These are phyloP conservation scores for Lepiota venenata DNA, from an alignment of 768 basidiomycete genomes.

Conservation along the genomic window DNA sequence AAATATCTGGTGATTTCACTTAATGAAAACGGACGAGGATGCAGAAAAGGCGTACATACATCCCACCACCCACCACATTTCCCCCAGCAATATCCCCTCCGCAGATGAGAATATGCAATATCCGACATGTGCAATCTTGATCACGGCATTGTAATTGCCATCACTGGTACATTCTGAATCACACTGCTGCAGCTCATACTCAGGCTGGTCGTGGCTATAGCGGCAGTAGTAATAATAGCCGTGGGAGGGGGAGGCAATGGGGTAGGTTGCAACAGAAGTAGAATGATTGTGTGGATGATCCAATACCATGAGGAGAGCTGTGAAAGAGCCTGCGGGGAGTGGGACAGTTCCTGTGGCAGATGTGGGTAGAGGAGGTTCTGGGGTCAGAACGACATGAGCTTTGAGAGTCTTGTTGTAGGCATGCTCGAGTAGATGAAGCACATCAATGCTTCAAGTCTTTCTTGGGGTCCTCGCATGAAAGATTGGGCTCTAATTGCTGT, in stretches of 20 bases:
- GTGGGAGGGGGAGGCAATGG: neutral
- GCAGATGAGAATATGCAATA: slow-evolving; percentile 86
- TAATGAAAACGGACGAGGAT: neutral
- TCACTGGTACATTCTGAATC: neutral
- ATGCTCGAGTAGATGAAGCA: slow-evolving; percentile 64
- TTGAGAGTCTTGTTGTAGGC: slow-evolving; percentile 66
- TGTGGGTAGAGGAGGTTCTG: slow-evolving; percentile 3
- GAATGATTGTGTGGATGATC: slow-evolving; percentile 35
- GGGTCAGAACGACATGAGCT: slow-evolving; percentile 46
- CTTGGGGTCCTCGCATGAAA: slow-evolving; percentile 15
- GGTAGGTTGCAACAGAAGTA: neutral
- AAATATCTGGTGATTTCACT: neutral
- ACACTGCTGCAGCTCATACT: neutral
- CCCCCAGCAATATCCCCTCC: slow-evolving; percentile 79
- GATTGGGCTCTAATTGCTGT: slow-evolving; percentile 6
- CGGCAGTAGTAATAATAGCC: neutral
- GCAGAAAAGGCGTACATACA: slow-evolving; percentile 38
- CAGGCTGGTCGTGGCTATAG: slow-evolving; percentile 3
- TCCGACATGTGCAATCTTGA: slow-evolving; percentile 82
- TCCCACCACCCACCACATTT: slow-evolving; percentile 98
- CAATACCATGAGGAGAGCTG: slow-evolving; percentile 63
- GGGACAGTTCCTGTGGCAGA: slow-evolving; percentile 22
- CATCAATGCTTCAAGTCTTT: slow-evolving; percentile 43
- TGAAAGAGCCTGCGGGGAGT: slow-evolving; percentile 60
- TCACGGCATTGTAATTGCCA: slow-evolving; percentile 46